Evolutionary conservation across 805 yeast genomes (phyloP), one percentile per base, ranked within the genome.

Genomic region (Suhomyces xylopsoci): DNA sequence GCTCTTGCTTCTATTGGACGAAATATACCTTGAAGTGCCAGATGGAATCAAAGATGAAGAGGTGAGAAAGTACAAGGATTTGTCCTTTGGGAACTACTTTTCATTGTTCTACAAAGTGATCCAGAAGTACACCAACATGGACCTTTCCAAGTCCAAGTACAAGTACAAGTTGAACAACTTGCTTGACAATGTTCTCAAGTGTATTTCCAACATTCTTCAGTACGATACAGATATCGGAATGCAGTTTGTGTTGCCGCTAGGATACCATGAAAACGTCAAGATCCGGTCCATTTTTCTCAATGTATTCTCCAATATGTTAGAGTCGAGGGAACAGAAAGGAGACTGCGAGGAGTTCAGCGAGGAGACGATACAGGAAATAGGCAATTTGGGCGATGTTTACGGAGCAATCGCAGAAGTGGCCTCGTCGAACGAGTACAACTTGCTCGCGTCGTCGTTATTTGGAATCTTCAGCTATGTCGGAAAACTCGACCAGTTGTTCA

Each of bases 221-320:
- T 79, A 89, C 3, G 90, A 90, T 60, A 83, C 86, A 6, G 90
- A 86, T 51, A 84, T 88, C 22, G 96, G 96, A 7, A 71, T 90
- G 60, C 83, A 82, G 49, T 82, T 81, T 65, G 90, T 92, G 2
- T 66, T 90, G 14, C 91, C 94, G 0, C 78, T 90, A 64, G 94
- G 96, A 0, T 88, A 84, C 60, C 89, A 89, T 60, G 79, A 79
- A 20, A 87, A 87, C 63, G 67, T 71, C 12, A 78, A 83, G 50
- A 84, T 89, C 26, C 73, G 94, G 54, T 73, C 85, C 9, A 83
- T 96, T 0, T 88, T 90, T 62, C 74, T 90, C 62, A 85, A 85
- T 52, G 93, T 90, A 1, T 90, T 90, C 58, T 82, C 87, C 2
- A 83, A 85, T 49, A 87, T 88, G 66, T 62, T 63, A 71, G 82